phyloP scores from a whole-genome alignment of 2,329 filamentous ascomycete genomes.

The Trichophaea hybrida region DNA sequence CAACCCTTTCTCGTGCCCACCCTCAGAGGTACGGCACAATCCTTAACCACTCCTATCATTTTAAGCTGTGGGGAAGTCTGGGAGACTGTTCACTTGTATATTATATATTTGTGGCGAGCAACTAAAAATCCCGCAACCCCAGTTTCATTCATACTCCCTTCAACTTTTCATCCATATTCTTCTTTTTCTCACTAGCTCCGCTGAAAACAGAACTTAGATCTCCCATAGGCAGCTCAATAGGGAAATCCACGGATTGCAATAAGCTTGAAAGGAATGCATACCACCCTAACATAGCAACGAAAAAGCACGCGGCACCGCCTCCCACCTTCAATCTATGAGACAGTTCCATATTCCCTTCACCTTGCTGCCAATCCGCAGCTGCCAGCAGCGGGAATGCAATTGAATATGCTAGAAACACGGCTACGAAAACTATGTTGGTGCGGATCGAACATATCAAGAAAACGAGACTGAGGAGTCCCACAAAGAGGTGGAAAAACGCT shows the following conservation, averaged over 20 bases:
- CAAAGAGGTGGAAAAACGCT: slow-evolving; percentile 44
- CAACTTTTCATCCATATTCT: not conserved
- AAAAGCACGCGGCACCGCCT: slow-evolving; percentile 39
- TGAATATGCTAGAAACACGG: slow-evolving; percentile 54
- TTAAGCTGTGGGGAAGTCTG: no score
- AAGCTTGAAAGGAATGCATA: slow-evolving; percentile 43
- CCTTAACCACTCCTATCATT: no score
- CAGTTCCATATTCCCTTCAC: slow-evolving; percentile 29
- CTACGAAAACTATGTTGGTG: slow-evolving; percentile 55
- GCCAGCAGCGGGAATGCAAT: slow-evolving; percentile 46
- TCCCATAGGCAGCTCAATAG: slow-evolving; percentile 41
- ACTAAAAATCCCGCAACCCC: no score
- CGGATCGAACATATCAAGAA: slow-evolving; percentile 56
- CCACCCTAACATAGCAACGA: slow-evolving; percentile 41
- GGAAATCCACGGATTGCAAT: slow-evolving; percentile 43
- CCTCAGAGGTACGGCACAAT: no score
- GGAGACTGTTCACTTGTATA: no score
- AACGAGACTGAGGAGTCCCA: slow-evolving; percentile 48
- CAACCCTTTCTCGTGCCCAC: no score
- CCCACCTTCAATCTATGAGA: slow-evolving; percentile 7
- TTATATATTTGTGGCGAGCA: no score
- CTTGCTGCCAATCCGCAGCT: slow-evolving; percentile 45
- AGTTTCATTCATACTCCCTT: not conserved
- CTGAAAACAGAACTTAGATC: slow-evolving; percentile 39
- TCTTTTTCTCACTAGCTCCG: not conserved